Conservation (phyloP, 2,329 filamentous ascomycete genomes). For the Neonectria magnoliae region DNA sequence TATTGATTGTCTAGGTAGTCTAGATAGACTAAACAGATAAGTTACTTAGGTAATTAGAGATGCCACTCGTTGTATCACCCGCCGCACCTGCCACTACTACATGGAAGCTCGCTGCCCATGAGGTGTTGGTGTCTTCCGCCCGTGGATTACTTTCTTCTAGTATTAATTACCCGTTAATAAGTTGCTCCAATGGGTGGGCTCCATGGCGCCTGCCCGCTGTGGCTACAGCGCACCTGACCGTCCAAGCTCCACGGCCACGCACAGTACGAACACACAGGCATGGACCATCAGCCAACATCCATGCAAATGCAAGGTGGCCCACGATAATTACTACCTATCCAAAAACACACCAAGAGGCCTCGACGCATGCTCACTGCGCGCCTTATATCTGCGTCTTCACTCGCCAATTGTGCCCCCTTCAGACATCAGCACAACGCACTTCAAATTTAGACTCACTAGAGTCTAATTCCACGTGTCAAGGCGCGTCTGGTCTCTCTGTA, state of each 20-base stretch:
- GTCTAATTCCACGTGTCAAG: background rate
- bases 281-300: background rate
- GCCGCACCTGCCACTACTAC: no score
- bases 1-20: no score
- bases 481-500: background rate
- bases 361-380: background rate
- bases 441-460: background rate
- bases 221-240: constrained; percentile 12
- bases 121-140: background rate
- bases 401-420: background rate
- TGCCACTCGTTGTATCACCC: no score
- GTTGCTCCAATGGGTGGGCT: no score
- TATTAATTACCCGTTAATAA: no score
- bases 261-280: background rate
- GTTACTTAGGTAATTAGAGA: no score
- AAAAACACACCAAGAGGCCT: background rate
- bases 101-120: background rate
- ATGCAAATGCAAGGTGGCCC: background rate
- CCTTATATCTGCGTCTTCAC: background rate
- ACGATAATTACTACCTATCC: background rate
- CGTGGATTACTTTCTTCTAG: no score
- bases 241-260: background rate
- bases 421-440: background rate
- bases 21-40: no score
- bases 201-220: constrained; percentile 1